Evolutionary conservation across 495 filamentous ascomycete genomes (phyloP).

Genomic region (Tuber calosporum): DNA sequence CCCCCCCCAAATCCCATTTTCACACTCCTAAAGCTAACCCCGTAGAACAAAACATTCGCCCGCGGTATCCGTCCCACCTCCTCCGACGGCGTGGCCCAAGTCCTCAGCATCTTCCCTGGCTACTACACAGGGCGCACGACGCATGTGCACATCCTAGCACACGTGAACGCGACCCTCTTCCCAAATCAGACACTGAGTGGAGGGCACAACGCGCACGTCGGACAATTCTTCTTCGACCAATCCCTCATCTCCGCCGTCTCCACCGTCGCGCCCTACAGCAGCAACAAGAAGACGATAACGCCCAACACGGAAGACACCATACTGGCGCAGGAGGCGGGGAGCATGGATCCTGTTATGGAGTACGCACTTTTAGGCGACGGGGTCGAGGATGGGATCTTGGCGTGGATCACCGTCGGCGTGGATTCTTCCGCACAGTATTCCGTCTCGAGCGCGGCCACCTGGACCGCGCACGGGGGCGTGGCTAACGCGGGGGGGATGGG

Average conservation of each 20-base stretch:
- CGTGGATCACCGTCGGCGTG: conserved; percentile 49
- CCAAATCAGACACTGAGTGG: conserved; percentile 51
- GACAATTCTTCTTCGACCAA: conserved; percentile 60
- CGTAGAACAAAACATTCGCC: conserved; percentile 12
- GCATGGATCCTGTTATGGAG: conserved; percentile 54
- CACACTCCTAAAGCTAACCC: background rate
- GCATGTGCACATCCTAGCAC: conserved; percentile 48
- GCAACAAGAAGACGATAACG: conserved; percentile 50
- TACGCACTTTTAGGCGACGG: conserved; percentile 51
- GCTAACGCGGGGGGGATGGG: conserved; percentile 24
- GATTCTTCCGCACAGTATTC: conserved; percentile 43
- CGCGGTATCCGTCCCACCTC: conserved; percentile 44
- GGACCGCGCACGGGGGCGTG: conserved; percentile 36
- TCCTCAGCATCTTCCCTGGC: conserved; percentile 52
- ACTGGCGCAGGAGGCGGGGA: conserved; percentile 46
- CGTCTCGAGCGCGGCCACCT: conserved; percentile 35
- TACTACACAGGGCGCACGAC: conserved; percentile 49
- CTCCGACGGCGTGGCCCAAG: conserved; percentile 48
- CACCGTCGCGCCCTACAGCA: conserved; percentile 49
- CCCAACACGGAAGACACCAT: conserved; percentile 51
- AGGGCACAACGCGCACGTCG: conserved; percentile 52
- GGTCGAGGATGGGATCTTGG: conserved; percentile 50
- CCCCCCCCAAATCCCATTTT: background rate
- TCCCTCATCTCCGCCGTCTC: conserved; percentile 49
- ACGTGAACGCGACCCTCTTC: conserved; percentile 45